Conservation (phyloP, 140 eudicot genomes). For the Stevia rebaudiana region DNA sequence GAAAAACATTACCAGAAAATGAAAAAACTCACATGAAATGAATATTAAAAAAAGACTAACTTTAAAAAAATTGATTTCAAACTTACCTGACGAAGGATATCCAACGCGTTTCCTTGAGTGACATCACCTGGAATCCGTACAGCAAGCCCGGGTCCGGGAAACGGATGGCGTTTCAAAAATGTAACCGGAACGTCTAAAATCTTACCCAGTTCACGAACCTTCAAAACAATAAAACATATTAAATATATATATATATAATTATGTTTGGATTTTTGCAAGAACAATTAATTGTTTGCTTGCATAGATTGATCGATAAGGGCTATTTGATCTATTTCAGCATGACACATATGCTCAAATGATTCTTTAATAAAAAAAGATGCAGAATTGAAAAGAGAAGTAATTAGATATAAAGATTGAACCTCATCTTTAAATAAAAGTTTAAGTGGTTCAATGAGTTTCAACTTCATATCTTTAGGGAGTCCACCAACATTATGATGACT, state of each 20-base stretch:
- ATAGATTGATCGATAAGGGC: background rate
- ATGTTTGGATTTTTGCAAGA: background rate
- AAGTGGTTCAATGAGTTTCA: constrained; percentile 92
- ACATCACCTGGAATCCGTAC: constrained; percentile 90
- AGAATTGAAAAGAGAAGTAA: background rate
- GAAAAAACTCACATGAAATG: background rate
- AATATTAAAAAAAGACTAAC: background rate
- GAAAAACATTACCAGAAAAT: background rate
- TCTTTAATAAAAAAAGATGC: background rate
- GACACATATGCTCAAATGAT: too few relatives aligned
- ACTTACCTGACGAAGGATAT: constrained; percentile 73
- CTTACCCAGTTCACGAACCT: constrained; percentile 91
- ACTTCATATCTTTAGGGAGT: constrained; percentile 90
- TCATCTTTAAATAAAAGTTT: constrained; percentile 91
- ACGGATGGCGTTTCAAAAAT: constrained; percentile 78
- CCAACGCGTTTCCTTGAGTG: constrained; percentile 79
- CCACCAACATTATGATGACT: constrained; percentile 99
- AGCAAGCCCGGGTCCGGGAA: constrained; percentile 96
- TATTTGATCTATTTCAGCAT: background rate
- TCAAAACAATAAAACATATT: background rate
- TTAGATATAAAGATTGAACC: constrained; percentile 29
- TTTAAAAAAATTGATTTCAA: background rate
- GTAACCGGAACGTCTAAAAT: constrained; percentile 66
- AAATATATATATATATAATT: background rate
- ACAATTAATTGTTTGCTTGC: background rate